These are phyloP conservation scores for Globisporangium ultimum DNA, from an alignment of 352 stramenopile genomes.

Conservation along the genomic window DNA sequence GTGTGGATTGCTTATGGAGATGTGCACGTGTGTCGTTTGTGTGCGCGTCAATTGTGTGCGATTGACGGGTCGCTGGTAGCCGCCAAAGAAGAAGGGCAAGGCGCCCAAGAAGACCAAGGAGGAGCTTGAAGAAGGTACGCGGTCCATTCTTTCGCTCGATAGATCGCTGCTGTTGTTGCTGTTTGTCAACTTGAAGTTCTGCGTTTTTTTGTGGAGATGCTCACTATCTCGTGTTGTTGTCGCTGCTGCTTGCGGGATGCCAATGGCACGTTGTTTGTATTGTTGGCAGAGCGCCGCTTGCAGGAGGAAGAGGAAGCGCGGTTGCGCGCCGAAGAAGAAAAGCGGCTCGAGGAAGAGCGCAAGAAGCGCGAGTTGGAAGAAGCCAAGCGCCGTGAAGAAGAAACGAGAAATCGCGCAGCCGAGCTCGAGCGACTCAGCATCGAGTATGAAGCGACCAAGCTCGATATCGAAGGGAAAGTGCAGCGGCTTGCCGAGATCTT, in stretches of 20 bases:
- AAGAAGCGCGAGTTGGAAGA: constrained; percentile 55
- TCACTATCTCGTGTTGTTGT: too few species aligned
- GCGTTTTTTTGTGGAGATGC: too few species aligned
- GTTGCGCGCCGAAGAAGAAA: constrained; percentile 60
- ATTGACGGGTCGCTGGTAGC: constrained; percentile 20
- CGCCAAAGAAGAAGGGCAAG: constrained; percentile 78
- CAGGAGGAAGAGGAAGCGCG: constrained; percentile 74
- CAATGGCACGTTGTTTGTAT: neutral
- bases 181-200: too few species aligned
- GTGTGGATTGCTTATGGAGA: neutral
- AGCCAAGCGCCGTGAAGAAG: constrained; percentile 52
- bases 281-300: constrained; percentile 41
- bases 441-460: constrained; percentile 50
- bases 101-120: constrained; percentile 80
- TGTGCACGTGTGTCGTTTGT: neutral
- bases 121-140: constrained; percentile 63
- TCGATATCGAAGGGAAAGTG: constrained; percentile 56
- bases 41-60: neutral
- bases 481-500: constrained; percentile 59
- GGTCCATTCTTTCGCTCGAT: neutral
- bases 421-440: constrained; percentile 57
- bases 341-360: constrained; percentile 65
- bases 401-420: constrained; percentile 54
- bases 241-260: too few species aligned
- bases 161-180: neutral